These are phyloP conservation scores for Mortierella sp. DNA, from an alignment of 371 early-diverging fungal genomes.

Conservation along the genomic window DNA sequence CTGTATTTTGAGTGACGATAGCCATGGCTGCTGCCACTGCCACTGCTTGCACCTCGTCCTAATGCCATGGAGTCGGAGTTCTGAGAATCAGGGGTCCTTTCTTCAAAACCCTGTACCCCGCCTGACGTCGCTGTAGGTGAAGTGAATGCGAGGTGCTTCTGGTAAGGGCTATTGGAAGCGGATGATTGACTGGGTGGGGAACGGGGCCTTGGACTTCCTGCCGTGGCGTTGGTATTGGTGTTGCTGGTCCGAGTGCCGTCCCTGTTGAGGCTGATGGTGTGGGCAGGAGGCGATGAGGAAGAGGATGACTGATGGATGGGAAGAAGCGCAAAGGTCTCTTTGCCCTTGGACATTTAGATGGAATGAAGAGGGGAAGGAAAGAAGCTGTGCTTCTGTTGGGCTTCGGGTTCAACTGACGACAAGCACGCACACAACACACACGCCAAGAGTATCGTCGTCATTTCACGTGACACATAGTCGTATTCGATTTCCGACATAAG, in stretches of 20 bases:
- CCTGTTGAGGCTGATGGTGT: conserved; percentile 37
- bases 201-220: conserved; percentile 36
- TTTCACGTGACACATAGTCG: no score
- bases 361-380: not conserved
- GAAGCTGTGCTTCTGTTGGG: no score
- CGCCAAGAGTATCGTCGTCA: no score
- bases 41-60: conserved; percentile 23
- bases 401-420: no score
- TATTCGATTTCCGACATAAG: no score
- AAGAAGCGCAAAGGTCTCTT: conserved; percentile 43
- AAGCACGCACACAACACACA: no score
- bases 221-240: conserved; percentile 2
- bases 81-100: conserved; percentile 17
- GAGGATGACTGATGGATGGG: conserved; percentile 24
- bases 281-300: conserved; percentile 1
- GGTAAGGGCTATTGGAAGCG: conserved; percentile 15
- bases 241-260: conserved; percentile 25
- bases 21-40: conserved; percentile 18
- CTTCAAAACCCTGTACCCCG: conserved; percentile 21
- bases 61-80: conserved; percentile 17
- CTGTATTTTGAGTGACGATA: conserved; percentile 46
- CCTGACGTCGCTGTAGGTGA: conserved; percentile 20
- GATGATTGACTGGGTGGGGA: conserved; percentile 20
- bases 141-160: conserved; percentile 36
- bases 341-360: conserved; percentile 47